Conservation (phyloP, 768 basidiomycete species). For the Rhizopogon vesiculosus region DNA sequence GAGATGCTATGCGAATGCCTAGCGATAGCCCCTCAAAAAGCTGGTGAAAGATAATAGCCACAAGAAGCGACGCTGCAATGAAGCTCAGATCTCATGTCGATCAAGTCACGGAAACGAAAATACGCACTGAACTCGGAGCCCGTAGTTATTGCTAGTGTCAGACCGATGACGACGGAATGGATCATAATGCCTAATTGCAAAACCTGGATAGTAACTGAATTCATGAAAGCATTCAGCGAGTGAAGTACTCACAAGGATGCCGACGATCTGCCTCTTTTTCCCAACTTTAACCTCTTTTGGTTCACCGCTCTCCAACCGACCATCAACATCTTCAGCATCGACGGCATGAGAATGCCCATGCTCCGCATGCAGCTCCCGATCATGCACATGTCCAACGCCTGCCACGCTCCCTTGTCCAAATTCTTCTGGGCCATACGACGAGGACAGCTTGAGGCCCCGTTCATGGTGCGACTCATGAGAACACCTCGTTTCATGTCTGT, state of each 20-base stretch:
- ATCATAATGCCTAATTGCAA: slow-evolving; percentile 85
- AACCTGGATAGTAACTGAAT: slow-evolving; percentile 38
- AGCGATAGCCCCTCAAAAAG: slow-evolving; percentile 82
- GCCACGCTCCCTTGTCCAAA: neutral
- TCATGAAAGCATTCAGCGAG: neutral
- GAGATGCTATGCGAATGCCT: slow-evolving; percentile 71
- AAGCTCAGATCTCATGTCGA: neutral
- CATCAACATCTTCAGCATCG: neutral
- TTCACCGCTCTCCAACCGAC: slow-evolving; percentile 1
- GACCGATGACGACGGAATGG: slow-evolving; percentile 74
- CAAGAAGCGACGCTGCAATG: slow-evolving; percentile 57
- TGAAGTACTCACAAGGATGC: slow-evolving; percentile 51
- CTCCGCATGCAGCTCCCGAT: neutral
- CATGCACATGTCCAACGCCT: slow-evolving; percentile 1
- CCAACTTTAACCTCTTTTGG: slow-evolving; percentile 34
- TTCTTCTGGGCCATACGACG: slow-evolving; percentile 17
- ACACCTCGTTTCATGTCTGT: slow-evolving; percentile 26
- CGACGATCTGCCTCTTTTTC: slow-evolving; percentile 62
- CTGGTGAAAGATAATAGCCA: slow-evolving; percentile 79
- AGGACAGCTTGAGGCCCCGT: slow-evolving; percentile 12
- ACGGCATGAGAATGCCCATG: slow-evolving; percentile 8
- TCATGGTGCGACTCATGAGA: slow-evolving; percentile 26
- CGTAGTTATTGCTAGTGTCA: slow-evolving; percentile 67
- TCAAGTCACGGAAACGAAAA: neutral
- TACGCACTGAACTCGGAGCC: slow-evolving; percentile 68